Conservation (phyloP, 139 green algal genomes). For the Eudorina sp. region DNA sequence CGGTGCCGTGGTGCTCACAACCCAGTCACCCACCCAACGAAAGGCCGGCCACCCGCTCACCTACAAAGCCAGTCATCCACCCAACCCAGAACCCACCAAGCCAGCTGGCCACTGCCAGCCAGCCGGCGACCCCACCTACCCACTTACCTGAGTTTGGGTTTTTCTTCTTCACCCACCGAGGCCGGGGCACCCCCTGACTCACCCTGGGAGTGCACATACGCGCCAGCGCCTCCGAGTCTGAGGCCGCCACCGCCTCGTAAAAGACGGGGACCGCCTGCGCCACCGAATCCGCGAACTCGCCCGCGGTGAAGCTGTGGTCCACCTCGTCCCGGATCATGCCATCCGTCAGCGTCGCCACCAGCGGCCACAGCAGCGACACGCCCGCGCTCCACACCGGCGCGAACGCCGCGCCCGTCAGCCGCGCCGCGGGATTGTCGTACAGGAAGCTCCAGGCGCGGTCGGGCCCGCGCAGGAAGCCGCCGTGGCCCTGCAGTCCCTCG, state of each 20-base stretch:
- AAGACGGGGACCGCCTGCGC: conserved; percentile 5
- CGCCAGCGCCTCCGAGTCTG: background rate
- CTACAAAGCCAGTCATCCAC: too few relatives aligned
- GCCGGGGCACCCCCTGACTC: too few relatives aligned
- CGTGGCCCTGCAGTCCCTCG: background rate
- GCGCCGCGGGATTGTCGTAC: background rate
- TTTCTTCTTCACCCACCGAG: too few relatives aligned
- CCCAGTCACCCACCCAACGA: too few relatives aligned
- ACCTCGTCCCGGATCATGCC: conserved; percentile 27
- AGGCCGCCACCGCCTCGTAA: background rate
- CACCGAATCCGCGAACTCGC: conserved; percentile 35
- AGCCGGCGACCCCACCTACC: too few relatives aligned
- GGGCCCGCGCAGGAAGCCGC: background rate
- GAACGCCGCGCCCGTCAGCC: background rate
- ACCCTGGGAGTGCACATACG: conserved; percentile 5
- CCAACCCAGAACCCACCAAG: too few relatives aligned
- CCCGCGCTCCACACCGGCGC: background rate
- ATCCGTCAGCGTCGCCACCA: conserved; percentile 18
- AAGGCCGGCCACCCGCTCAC: too few relatives aligned
- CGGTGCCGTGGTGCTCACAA: too few relatives aligned
- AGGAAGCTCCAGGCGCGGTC: background rate
- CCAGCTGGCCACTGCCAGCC: too few relatives aligned
- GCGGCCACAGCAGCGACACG: background rate
- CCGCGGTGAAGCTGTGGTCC: conserved; percentile 28
- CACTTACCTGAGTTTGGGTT: too few relatives aligned